phyloP scores from a whole-genome alignment of 305 asterid species.

The Solanum aculeatissimum region DNA sequence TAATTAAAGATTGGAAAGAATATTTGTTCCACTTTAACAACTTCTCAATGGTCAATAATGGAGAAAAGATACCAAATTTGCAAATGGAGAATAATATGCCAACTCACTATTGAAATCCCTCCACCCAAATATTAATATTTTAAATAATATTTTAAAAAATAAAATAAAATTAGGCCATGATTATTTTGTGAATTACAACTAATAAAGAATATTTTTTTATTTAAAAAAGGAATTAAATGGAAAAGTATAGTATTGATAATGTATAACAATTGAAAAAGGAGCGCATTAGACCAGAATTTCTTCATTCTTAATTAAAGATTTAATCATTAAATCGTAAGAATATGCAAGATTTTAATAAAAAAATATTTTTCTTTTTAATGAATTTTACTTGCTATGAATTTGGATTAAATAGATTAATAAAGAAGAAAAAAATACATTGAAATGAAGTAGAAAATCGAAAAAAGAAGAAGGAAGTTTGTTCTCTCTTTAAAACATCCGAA shows the following conservation, averaged over 20 bases:
- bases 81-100: constrained; percentile 23
- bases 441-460: not conserved
- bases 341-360: not conserved
- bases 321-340: not conserved
- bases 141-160: no score
- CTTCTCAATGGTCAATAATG: constrained; percentile 5
- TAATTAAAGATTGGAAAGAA: not conserved
- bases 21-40: constrained; percentile 6
- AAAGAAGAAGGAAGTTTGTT: not conserved
- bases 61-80: constrained; percentile 4
- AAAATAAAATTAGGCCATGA: not conserved
- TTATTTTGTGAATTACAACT: not conserved
- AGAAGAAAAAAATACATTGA: not conserved
- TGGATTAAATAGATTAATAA: not conserved
- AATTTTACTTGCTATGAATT: not conserved
- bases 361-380: not conserved
- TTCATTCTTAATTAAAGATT: accelerated
- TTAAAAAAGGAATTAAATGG: not conserved
- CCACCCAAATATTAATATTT: not conserved
- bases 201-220: not conserved
- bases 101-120: constrained; percentile 10
- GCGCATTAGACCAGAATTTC: no score
- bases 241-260: not conserved
- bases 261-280: not conserved
- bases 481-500: not conserved